These are phyloP conservation scores for Cryphonectria japonica DNA, from an alignment of 2,329 filamentous ascomycete genomes.

Conservation along the genomic window DNA sequence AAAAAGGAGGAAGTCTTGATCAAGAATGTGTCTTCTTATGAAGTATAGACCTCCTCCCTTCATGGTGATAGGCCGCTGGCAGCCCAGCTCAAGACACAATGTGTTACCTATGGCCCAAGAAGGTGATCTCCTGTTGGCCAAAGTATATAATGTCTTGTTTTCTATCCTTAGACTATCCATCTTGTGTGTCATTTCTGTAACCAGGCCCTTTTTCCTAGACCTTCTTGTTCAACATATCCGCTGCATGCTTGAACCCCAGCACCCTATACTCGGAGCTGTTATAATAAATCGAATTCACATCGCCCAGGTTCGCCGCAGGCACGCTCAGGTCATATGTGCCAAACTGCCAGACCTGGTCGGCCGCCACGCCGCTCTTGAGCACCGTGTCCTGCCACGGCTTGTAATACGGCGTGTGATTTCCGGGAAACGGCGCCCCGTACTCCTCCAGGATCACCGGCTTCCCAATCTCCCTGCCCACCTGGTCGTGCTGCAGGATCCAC, in stretches of 20 bases:
- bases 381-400: constrained; percentile 30
- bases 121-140: too few relatives aligned
- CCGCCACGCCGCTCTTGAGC: constrained; percentile 23
- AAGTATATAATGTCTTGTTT: too few relatives aligned
- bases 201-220: neutral
- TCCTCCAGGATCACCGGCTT: constrained; percentile 29
- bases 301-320: constrained; percentile 17
- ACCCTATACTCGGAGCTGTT: constrained; percentile 26
- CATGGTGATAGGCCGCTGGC: neutral
- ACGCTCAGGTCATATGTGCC: constrained; percentile 23
- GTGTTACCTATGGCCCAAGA: too few relatives aligned
- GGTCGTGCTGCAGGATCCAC: constrained; percentile 27
- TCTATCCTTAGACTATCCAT: too few relatives aligned
- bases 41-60: neutral
- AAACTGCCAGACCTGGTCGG: constrained; percentile 30
- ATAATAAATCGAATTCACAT: constrained; percentile 26
- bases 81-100: too few relatives aligned
- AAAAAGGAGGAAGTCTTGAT: too few relatives aligned
- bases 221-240: constrained; percentile 23
- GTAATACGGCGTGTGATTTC: constrained; percentile 26
- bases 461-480: constrained; percentile 20
- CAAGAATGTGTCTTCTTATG: neutral
- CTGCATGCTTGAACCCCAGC: constrained; percentile 23
- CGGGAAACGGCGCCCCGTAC: constrained; percentile 26
- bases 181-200: too few relatives aligned